Percentiles rank a stretch among this genome's conserved stretches.
phyloP scores from a whole-genome alignment of 805 yeast species.

The Clavispora vitiphila region DNA sequence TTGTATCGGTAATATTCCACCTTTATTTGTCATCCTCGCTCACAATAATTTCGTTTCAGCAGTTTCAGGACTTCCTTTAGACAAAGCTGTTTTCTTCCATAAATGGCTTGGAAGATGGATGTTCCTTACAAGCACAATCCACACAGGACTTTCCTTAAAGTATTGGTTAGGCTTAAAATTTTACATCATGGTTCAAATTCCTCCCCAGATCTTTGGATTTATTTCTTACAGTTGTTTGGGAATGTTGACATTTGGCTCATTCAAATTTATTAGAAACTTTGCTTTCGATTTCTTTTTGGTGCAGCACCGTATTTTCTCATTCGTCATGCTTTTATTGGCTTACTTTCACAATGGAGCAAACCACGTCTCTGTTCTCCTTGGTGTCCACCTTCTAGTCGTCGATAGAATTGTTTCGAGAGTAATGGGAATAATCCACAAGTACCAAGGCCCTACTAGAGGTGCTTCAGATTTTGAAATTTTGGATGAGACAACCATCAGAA shows the following conservation, averaged over 20 bases:
- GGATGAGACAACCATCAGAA: constrained; percentile 37
- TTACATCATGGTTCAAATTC: constrained; percentile 37
- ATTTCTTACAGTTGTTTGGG: constrained; percentile 38
- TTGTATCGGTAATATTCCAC: constrained; percentile 36
- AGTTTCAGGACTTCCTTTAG: constrained; percentile 39
- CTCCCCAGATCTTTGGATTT: constrained; percentile 48
- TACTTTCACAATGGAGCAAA: constrained; percentile 37
- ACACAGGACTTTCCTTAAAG: constrained; percentile 24
- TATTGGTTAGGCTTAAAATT: constrained; percentile 41
- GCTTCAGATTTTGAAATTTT: constrained; percentile 32
- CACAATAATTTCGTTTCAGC: constrained; percentile 37
- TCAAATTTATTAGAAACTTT: constrained; percentile 29
- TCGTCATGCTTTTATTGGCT: constrained; percentile 38
- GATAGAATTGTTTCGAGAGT: constrained; percentile 34
- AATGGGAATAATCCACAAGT: constrained; percentile 26
- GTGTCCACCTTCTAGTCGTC: constrained; percentile 38
- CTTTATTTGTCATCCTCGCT: constrained; percentile 30
- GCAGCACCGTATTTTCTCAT: constrained; percentile 38
- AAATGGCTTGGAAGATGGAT: constrained; percentile 41
- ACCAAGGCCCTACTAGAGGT: constrained; percentile 35
- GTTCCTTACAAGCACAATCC: constrained; percentile 32
- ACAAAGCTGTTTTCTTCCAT: constrained; percentile 36
- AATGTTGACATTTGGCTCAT: constrained; percentile 31
- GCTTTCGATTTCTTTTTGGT: constrained; percentile 41
- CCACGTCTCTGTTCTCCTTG: constrained; percentile 30